Evolutionary conservation across 2,329 filamentous ascomycete genomes (phyloP).

Genomic region (Didymella glomerata): DNA sequence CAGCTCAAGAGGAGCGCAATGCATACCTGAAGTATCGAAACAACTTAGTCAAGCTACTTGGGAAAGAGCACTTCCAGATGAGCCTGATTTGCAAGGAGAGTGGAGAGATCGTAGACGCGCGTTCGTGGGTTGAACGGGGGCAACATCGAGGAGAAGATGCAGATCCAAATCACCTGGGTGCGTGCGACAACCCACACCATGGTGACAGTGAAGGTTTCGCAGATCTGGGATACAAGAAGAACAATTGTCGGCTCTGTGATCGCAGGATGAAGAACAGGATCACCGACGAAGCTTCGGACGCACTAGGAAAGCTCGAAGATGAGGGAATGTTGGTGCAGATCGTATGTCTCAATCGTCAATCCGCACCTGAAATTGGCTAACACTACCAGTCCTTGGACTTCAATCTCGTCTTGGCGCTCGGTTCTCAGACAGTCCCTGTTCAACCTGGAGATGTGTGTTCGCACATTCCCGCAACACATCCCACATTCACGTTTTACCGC

Average conservation of each 20-base stretch:
- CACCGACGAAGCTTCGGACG: conserved; percentile 26
- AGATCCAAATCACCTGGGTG: background rate
- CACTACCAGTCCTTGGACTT: conserved; percentile 27
- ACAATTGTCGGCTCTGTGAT: conserved; percentile 43
- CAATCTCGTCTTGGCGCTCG: conserved; percentile 28
- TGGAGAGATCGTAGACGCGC: conserved; percentile 36
- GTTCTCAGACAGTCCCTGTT: conserved; percentile 12
- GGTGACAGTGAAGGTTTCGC: background rate
- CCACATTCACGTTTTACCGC: conserved; percentile 42
- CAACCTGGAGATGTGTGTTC: conserved; percentile 12
- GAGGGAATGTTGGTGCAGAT: conserved; percentile 33
- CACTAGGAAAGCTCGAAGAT: conserved; percentile 24
- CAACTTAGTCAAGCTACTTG: conserved; percentile 25
- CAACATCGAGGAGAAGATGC: background rate
- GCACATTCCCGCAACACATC: conserved; percentile 24
- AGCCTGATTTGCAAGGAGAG: conserved; percentile 42
- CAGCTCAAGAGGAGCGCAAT: conserved; percentile 16
- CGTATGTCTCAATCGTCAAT: conserved; percentile 16
- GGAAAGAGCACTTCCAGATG: conserved; percentile 23
- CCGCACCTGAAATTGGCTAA: background rate
- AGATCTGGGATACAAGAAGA: conserved; percentile 36
- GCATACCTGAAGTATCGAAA: conserved; percentile 26
- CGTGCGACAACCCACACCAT: conserved; percentile 1
- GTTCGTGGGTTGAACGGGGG: conserved; percentile 40
- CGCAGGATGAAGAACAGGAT: conserved; percentile 46